Base-by-base conservation (phyloP, 1,139 yeast species). In the Geotrichum reessii region DNA sequence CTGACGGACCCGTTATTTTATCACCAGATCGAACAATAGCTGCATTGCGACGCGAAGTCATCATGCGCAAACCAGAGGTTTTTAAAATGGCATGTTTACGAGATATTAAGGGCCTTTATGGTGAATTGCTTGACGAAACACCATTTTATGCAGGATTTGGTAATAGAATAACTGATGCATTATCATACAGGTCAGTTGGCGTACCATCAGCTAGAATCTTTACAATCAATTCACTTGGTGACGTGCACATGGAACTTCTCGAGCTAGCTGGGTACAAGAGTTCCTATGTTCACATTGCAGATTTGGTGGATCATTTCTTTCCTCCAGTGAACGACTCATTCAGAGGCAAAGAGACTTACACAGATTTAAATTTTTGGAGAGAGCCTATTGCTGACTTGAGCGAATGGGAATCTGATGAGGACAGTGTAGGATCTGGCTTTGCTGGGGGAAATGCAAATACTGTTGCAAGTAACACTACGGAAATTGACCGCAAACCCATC, bases 141-240 rank as follows among this genome's bases (percentile, higher is more conserved):
- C 97, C 98, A 3, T 95, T 95, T 68, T 92, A 89, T 72, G 99
- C 99, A 5, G 99, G 99, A 0, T 95, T 95, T 71, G 99, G 99
- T 24, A 95, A 95, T 70, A 79, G 96, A 65, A 93, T 95, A 61
- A 95, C 99, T 0, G 99, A 95, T 75, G 99, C 99, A 5, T 80
- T 95, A 58, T 89, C 97, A 60, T 95, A 95, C 72, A 79, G 99
- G 66, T 87, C 93, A 12, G 99, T 93, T 3, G 91, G 95, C 12
- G 89, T 95, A 8, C 99, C 99, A 1, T 85, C 96, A 37, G 95
- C 97, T 49, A 79, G 97, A 63, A 92, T 95, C 52, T 95, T 95
- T 71, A 95, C 99, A 3, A 95, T 95, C 65, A 93, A 95, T 67
- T 93, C 98, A 0, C 90, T 89, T 63, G 97, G 98, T 1, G 99